phyloP scores from a whole-genome alignment of 2,329 filamentous ascomycete species.

The Trichoderma asperellum region DNA sequence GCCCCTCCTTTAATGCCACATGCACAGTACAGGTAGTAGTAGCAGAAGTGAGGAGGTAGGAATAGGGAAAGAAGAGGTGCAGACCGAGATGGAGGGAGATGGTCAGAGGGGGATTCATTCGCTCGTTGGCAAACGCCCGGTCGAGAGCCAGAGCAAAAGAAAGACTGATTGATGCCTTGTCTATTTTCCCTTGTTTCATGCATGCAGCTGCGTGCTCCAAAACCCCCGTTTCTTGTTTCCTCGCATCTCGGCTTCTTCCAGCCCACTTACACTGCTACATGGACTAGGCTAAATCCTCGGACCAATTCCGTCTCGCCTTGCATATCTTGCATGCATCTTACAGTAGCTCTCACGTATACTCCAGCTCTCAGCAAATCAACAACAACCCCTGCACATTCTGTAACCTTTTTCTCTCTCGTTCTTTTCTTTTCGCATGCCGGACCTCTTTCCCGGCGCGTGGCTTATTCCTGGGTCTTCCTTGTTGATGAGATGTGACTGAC shows the following conservation, averaged over 20 bases:
- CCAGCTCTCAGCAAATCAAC: background rate
- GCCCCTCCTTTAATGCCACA: background rate
- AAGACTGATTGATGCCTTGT: too few relatives aligned
- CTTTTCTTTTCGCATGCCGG: background rate
- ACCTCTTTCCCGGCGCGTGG: slow-evolving; percentile 9
- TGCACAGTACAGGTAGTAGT: background rate
- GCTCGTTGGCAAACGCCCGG: background rate
- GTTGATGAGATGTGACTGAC: slow-evolving; percentile 23
- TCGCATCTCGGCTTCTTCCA: slow-evolving; percentile 19
- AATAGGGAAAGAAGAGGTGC: background rate
- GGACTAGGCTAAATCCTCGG: background rate
- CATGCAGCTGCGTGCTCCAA: slow-evolving; percentile 1
- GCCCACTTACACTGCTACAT: background rate
- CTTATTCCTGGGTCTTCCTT: background rate
- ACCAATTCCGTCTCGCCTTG: background rate
- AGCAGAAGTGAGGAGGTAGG: background rate
- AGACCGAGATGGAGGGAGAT: too few relatives aligned
- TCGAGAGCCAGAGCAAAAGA: background rate
- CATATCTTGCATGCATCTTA: slow-evolving; percentile 16
- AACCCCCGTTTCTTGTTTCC: slow-evolving; percentile 11
- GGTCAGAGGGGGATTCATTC: too few relatives aligned
- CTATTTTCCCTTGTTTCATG: slow-evolving; percentile 21
- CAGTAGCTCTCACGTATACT: background rate
- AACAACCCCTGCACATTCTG: background rate
- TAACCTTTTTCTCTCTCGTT: background rate